Evolutionary conservation across 1,139 yeast genomes (phyloP), one percentile per base, ranked within the genome.

Genomic region (Chernovozyma sophiae-reginae): DNA sequence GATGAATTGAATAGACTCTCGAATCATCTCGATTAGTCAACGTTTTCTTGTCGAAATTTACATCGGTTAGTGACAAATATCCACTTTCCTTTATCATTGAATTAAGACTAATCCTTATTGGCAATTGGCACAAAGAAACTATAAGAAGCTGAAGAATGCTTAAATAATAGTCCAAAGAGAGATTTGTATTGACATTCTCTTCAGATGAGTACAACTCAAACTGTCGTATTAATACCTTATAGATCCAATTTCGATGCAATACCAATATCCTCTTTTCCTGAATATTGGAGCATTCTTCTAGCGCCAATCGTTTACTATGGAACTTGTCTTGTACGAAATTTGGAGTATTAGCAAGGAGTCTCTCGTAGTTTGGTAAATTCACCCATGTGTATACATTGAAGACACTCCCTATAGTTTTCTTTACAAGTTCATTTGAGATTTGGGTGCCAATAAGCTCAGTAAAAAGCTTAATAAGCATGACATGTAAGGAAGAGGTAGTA

Each of bases 371-470:
- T 14, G 44, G 43, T 7, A 68, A 34, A 19, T 51, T 50, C 10
- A 44, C 42, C 76, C 73, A 72, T 0, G 60, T 52, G 3, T 56
- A 44, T 6, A 71, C 55, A 1, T 72, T 64, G 20, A 69, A 68
- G 28, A 72, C 38, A 1, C 67, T 65, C 1, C 59, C 24, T 16
- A 45, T 56, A 2, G 60, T 33, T 17, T 50, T 47, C 8, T 41
- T 46, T 15, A 66, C 53, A 2, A 67, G 45, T 0, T 33, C 18
- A 0, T 33, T 30, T 3, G 25, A 14, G 4, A 34, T 18, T 27
- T 35, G 31, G 10, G 19, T 29, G 1, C 41, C 30, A 13, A 25
- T 25, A 25, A 25, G 27, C 14, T 12, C 27, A 7, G 27, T 12
- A 5, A 25, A 13, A 8, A 25, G 13, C 13, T 5, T 8, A 12